Evolutionary conservation across 2,329 filamentous ascomycete species (phyloP), one percentile per base, ranked within the genome.

Genomic region (Lasiodiplodia sp.): DNA sequence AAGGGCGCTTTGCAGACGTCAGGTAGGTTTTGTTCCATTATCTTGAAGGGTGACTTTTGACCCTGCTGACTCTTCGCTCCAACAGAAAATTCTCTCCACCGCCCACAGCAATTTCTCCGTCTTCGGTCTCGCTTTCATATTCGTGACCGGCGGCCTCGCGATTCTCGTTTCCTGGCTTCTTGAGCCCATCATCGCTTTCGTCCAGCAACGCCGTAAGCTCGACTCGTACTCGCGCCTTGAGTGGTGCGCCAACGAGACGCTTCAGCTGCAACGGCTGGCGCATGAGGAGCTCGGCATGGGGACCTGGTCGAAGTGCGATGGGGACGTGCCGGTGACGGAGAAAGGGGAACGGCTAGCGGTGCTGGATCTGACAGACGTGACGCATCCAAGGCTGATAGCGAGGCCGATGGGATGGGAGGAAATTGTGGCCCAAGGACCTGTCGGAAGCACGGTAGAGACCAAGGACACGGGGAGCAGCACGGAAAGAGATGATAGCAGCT

Each of bases 141-240:
- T 47, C 44, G 44, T 16, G 3, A 16, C 44, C 7, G 44, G 44
- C 44, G 44, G 44, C 44, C 44, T 47, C n/a, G 2, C n/a, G 6
- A 21, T 47, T 8, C 6, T 47, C 7, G 44, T n/a, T 11, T 47
- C 44, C 18, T 47, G 44, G 44, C 5, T 47, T 4, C 44, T 47
- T n/a, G 44, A 47, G n/a, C 18, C 44, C 18, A 8, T 47, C 44
- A n/a, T 21, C n/a, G 44, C 44, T 2, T 47, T 10, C 44, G 18
- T 47, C 18, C 44, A 47, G 3, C 44, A 10, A 3, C 44, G 44
- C n/a, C 10, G 44, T 21, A 47, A 11, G 44, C 53, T 55, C 28
- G 69, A 70, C 47, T 47, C 23, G 23, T 69, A 71, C 51, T 66
- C 70, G 44, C 51, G 68, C 5, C 62, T 71, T 2, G 70, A 71